Percentiles rank a stretch among this genome's conserved stretches.
Evolutionary conservation across 2,329 filamentous ascomycete genomes (phyloP).

Genomic region (Chalara sp.): DNA sequence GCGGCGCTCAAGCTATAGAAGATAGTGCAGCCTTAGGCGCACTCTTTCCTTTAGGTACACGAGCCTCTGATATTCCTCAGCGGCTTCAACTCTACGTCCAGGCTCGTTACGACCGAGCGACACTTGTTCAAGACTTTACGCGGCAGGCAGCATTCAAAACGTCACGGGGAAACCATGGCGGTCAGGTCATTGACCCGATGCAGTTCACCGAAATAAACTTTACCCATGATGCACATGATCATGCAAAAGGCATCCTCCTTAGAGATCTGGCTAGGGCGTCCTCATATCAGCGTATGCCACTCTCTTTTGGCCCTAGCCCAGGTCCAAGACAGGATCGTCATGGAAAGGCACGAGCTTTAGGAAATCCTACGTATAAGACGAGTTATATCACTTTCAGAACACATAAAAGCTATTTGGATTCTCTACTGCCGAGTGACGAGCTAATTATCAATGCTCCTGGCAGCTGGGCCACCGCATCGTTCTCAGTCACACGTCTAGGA

Average conservation of each 20-base stretch:
- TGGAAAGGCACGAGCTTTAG: too few relatives aligned
- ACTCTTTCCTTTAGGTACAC: conserved; percentile 44
- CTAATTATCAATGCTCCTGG: too few relatives aligned
- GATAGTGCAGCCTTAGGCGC: conserved; percentile 54
- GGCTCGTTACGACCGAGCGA: conserved; percentile 49
- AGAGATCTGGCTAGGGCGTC: too few relatives aligned
- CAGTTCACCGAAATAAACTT: conserved; percentile 36
- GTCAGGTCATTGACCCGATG: conserved; percentile 33
- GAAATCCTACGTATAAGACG: too few relatives aligned
- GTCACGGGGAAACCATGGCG: conserved; percentile 6
- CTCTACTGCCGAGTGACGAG: too few relatives aligned
- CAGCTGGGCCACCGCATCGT: too few relatives aligned
- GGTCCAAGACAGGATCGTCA: too few relatives aligned
- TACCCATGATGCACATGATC: conserved; percentile 44
- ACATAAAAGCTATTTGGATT: too few relatives aligned
- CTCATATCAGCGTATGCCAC: too few relatives aligned
- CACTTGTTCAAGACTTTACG: conserved; percentile 50
- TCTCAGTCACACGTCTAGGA: too few relatives aligned
- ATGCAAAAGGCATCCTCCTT: conserved; percentile 35
- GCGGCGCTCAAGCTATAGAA: conserved; percentile 59
- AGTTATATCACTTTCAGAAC: too few relatives aligned
- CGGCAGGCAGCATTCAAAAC: conserved; percentile 29
- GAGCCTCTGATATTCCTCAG: conserved; percentile 40
- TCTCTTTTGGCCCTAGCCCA: too few relatives aligned
- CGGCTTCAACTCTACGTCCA: conserved; percentile 53